Evolutionary conservation across 1,284 basidiomycete genomes (phyloP).

Genomic region (Cryptococcus hybrid): DNA sequence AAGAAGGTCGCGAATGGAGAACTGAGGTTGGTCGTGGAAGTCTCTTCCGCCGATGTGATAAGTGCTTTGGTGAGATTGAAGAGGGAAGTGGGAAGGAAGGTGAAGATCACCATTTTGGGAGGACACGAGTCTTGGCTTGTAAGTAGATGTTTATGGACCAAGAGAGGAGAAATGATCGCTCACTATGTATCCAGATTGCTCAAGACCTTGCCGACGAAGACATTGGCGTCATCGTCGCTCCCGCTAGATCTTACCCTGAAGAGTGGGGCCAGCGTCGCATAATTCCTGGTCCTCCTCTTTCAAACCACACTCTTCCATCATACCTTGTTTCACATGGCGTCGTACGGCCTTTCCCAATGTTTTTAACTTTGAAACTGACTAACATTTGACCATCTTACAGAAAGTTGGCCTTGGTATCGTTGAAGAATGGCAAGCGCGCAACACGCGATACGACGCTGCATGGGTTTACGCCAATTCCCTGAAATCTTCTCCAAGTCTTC

Average conservation of each 20-base stretch:
- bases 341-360: slow-evolving; percentile 13
- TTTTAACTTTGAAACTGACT: neutral
- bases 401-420: slow-evolving; percentile 69
- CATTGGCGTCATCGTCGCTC: slow-evolving; percentile 70
- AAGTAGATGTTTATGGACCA: slow-evolving; percentile 8
- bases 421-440: slow-evolving; percentile 63
- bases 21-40: slow-evolving; percentile 67
- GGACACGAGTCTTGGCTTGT: slow-evolving; percentile 63
- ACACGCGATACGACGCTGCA: slow-evolving; percentile 66
- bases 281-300: slow-evolving; percentile 71
- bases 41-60: slow-evolving; percentile 70
- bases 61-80: slow-evolving; percentile 71
- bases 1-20: slow-evolving; percentile 59
- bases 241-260: slow-evolving; percentile 61
- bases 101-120: slow-evolving; percentile 59
- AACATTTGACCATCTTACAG: slow-evolving; percentile 1
- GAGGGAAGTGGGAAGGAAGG: slow-evolving; percentile 60
- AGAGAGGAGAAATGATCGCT: neutral
- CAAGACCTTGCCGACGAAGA: slow-evolving; percentile 65
- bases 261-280: slow-evolving; percentile 69
- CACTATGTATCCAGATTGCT: slow-evolving; percentile 55
- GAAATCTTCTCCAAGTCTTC: slow-evolving; percentile 55
- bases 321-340: slow-evolving; percentile 66
- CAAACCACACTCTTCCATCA: slow-evolving; percentile 62
- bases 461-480: slow-evolving; percentile 58